phyloP scores from a whole-genome alignment of 176 grass and related monocot species.

The Aegilops longissima region DNA sequence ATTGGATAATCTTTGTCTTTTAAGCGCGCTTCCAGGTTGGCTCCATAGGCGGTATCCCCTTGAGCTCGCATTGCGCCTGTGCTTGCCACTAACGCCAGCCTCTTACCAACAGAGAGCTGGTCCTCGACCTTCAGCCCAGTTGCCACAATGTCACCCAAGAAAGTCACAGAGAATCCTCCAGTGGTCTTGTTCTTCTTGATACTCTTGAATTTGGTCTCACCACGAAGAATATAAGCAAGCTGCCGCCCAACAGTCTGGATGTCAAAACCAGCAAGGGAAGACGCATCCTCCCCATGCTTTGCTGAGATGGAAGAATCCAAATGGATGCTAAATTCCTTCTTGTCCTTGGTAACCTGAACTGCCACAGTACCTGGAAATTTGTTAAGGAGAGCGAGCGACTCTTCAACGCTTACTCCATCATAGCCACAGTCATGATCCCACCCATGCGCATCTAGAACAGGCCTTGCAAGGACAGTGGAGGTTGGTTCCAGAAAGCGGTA shows the following conservation, averaged over 20 bases:
- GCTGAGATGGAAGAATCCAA: constrained; percentile 83
- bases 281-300: constrained; percentile 88
- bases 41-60: constrained; percentile 80
- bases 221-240: constrained; percentile 70
- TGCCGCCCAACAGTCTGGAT: constrained; percentile 81
- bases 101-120: constrained; percentile 75
- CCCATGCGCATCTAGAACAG: constrained; percentile 70
- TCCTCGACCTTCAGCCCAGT: constrained; percentile 89
- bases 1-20: constrained; percentile 81
- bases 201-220: constrained; percentile 92
- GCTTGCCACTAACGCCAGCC: constrained; percentile 58
- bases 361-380: constrained; percentile 68
- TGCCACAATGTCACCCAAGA: constrained; percentile 83
- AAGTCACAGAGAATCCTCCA: constrained; percentile 81
- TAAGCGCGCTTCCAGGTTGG: constrained; percentile 74
- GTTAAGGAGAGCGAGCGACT: constrained; percentile 60
- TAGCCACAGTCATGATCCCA: constrained; percentile 99
- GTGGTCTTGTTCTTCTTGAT: constrained; percentile 91
- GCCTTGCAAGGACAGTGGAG: constrained; percentile 70
- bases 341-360: constrained; percentile 90
- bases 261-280: constrained; percentile 83
- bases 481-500: constrained; percentile 88
- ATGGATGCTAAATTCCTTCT: constrained; percentile 96
- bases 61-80: constrained; percentile 71
- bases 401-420: constrained; percentile 90